Evolutionary conservation across 176 grass and related monocot genomes (phyloP), one percentile per base, ranked within the genome.

Genomic region (Zizania latifolia): DNA sequence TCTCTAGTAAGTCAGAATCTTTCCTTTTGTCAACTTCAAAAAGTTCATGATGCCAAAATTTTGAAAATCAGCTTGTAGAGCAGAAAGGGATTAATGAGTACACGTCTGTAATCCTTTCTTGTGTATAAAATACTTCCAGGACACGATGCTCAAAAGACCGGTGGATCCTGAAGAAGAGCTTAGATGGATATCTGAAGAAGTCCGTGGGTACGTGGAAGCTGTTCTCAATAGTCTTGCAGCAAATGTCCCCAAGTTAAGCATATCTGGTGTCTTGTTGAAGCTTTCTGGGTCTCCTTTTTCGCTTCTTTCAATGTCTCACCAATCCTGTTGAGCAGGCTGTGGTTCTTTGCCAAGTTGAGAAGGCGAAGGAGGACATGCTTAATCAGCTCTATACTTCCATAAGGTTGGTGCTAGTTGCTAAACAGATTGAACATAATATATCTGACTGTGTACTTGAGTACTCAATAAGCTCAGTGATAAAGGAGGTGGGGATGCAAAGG

Each of bases 121-220:
- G 2, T 39, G 50, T 66, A 23, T 69, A 26, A 26, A 68, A 62
- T 60, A 51, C 44, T 36, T 68, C 17, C 29, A 97, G 93, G 90
- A 92, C 44, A 86, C 79, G 31, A 72, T 84, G 72, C 74, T 75
- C 31, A 90, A 80, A 81, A 92, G 83, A 58, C 90, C 90, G 75
- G 82, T 83, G 29, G 85, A 97, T 83, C 93, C 85, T 58, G 93
- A 97, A 81, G 89, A 97, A 97, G 93, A 97, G 68, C 93, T 97
- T 77, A 83, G 82, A 76, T 97, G 90, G 90, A 92, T 92, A 83
- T 90, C 93, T 77, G 90, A 97, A 82, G 93, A 97, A 90, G 87
- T 92, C 50, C 87, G 90, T 61, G 90, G 90, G 21, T 93, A 97
- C 73, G 85, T 93, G 43, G 90, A 97, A 69, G 82, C 79, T 71